Conservation (phyloP, 257 asterid genomes). For the Solanum dulcamara region DNA sequence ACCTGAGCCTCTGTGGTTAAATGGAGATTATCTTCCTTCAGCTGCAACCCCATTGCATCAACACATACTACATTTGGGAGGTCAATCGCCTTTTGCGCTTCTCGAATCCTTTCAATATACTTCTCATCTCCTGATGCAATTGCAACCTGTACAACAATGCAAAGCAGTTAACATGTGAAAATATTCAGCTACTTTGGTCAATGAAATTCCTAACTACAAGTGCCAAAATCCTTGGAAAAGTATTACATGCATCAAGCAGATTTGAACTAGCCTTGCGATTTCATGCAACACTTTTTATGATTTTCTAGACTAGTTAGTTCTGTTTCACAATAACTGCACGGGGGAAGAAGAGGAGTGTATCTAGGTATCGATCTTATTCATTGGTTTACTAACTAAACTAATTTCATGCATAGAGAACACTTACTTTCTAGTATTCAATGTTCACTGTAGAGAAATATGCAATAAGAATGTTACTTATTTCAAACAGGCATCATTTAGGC, state of each 20-base stretch:
- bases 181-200: background rate
- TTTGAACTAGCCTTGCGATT: background rate
- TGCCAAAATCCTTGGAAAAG: background rate
- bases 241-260: background rate
- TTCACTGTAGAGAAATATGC: background rate
- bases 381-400: background rate
- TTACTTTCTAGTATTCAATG: background rate
- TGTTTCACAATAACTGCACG: background rate
- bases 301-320: background rate
- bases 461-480: background rate
- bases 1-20: conserved; percentile 65
- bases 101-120: conserved; percentile 41
- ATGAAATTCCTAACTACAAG: background rate
- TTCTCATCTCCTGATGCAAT: conserved; percentile 47
- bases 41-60: conserved; percentile 62
- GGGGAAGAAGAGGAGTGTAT: background rate
- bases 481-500: background rate
- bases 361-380: background rate
- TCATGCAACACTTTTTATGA: background rate
- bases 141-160: conserved; percentile 36
- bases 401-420: background rate
- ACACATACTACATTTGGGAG: conserved; percentile 50
- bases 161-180: background rate
- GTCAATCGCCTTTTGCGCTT: conserved; percentile 42
- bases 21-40: conserved; percentile 58